These are phyloP conservation scores for Psilocybe azurescens DNA, from an alignment of 768 basidiomycete species.

Conservation along the genomic window DNA sequence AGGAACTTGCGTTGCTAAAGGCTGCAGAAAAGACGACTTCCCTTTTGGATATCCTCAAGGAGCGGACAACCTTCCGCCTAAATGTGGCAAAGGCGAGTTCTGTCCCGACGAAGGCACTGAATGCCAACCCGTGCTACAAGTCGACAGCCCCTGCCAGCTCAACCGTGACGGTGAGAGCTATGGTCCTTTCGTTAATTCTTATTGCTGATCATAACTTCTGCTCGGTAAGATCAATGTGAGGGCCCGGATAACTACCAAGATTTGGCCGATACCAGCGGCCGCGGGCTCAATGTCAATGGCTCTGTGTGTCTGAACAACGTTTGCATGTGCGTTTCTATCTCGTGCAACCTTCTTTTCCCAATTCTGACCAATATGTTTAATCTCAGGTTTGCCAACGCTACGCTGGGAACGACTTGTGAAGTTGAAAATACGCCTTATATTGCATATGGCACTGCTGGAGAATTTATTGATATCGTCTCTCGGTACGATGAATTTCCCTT, in stretches of 20 bases:
- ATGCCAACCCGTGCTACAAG: conserved; percentile 64
- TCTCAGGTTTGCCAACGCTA: conserved; percentile 78
- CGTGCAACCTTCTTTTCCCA: conserved; percentile 1
- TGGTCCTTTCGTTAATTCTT: neutral
- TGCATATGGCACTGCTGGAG: conserved; percentile 61
- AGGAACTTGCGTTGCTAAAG: conserved; percentile 62
- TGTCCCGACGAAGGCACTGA: conserved; percentile 84
- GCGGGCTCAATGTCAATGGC: conserved; percentile 80
- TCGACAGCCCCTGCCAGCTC: conserved; percentile 79
- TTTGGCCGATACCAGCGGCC: conserved; percentile 65
- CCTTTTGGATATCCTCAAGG: conserved; percentile 68
- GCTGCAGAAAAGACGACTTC: conserved; percentile 79
- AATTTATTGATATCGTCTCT: conserved; percentile 82
- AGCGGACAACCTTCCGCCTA: conserved; percentile 52
- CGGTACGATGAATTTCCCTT: conserved; percentile 49
- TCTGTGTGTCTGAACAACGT: conserved; percentile 82
- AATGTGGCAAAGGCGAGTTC: conserved; percentile 68
- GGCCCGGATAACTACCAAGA: conserved; percentile 68
- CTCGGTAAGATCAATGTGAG: conserved; percentile 71
- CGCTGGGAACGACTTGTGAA: conserved; percentile 63
- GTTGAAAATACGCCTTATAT: conserved; percentile 84
- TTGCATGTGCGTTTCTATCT: conserved; percentile 68
- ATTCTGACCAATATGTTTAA: neutral
- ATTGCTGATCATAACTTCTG: neutral
- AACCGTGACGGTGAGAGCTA: conserved; percentile 76